Base-by-base conservation (phyloP, 2,329 filamentous ascomycete species). In the Penicillium brasilianum region DNA sequence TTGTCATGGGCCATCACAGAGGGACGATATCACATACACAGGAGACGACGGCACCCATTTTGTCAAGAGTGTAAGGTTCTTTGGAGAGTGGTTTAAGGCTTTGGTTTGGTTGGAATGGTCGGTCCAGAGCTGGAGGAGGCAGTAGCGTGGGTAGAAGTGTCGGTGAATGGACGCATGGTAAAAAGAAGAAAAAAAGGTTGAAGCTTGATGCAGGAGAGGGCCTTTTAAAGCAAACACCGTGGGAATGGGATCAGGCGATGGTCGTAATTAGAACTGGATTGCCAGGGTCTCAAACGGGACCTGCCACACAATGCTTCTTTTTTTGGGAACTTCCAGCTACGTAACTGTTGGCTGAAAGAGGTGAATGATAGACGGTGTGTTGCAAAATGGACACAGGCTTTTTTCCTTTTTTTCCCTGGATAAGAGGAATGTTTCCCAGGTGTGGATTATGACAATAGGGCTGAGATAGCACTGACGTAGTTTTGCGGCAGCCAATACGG, bases 41-140 rank as follows among this genome's bases (percentile, higher is more conserved):
- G 76, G 90, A 93, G 68, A 92, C 83, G 73, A 95, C 88, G 78
- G 89, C 90, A 81, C 91, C 91, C 91, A 95, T 94, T 69, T 77
- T 88, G 78, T 71, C 20, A 10, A 51, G 57, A 22, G 11, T 36
- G 18, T 14, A 43, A 41, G 71, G 39, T 56, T 25, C 36, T 55
- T 55, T 58, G 46, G 60, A 54, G 55, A 54, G 25, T 55, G 57
- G 58, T 54, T 64, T 52, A 58, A 54, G 61, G 63, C 57, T 60
- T 67, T 6, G 67, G 66, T 39, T 65, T 65, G 16, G 60, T 48
- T 20, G 61, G 44, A 20, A 59, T 39, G 46, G 51, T 20, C 5
- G 62, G 43, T 32, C 62, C 62, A 56, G 70, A 71, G 60, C 67
- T 72, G 55, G 72, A 74, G 10, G 72, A 73, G 46, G 72, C 71